A percentile compares a stretch with the other conserved stretches of the same genome.
Evolutionary conservation across 768 basidiomycete genomes (phyloP).

Genomic region (Lentinula guzmanii): DNA sequence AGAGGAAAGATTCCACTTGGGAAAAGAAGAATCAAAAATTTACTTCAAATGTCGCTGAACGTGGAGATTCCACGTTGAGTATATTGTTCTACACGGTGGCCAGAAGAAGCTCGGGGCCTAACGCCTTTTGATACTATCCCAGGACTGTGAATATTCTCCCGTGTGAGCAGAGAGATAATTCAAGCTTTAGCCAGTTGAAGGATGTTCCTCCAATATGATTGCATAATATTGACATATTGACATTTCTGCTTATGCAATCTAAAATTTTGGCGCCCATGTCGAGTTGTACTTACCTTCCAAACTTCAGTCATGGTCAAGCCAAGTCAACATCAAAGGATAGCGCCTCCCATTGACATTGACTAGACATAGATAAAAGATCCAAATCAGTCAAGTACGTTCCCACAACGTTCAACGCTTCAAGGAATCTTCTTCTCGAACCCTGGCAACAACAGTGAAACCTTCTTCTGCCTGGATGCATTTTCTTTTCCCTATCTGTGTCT

Average conservation of each 20-base stretch:
- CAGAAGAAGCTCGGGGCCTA: not conserved
- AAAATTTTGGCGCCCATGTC: not conserved
- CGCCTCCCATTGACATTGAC: too few species aligned
- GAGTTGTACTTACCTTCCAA: not conserved
- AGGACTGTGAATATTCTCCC: not conserved
- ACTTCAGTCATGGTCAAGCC: too few species aligned
- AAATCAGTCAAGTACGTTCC: too few species aligned
- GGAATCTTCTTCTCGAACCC: not conserved
- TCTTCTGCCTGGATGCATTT: not conserved
- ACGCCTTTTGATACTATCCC: not conserved
- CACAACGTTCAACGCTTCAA: too few species aligned
- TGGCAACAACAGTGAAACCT: not conserved
- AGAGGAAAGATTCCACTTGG: not conserved
- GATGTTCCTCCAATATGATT: not conserved
- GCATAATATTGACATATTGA: not conserved
- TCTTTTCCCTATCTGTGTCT: not conserved
- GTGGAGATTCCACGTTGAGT: not conserved
- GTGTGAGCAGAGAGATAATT: not conserved
- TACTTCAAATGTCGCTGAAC: not conserved
- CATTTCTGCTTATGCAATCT: not conserved
- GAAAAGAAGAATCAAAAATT: not conserved
- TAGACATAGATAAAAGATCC: too few species aligned
- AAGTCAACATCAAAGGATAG: too few species aligned
- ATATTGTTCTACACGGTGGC: not conserved
- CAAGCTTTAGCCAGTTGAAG: not conserved